phyloP scores from a whole-genome alignment of 1,284 basidiomycete genomes.

The Marasmius oreades region DNA sequence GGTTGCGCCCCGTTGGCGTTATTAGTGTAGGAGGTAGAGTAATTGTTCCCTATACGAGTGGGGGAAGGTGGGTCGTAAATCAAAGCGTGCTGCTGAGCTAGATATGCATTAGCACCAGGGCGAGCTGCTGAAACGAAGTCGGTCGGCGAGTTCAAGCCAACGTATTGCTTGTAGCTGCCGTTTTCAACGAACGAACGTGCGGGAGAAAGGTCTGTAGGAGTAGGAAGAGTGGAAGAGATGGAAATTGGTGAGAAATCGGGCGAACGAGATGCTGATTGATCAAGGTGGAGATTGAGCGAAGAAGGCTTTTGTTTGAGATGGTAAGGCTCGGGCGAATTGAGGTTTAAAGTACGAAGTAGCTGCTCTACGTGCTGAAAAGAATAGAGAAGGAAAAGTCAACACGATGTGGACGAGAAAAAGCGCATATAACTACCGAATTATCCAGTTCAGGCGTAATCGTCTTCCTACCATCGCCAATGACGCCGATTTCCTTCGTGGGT shows the following conservation, averaged over 20 bases:
- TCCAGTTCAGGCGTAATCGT: constrained; percentile 53
- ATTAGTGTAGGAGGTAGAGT: neutral
- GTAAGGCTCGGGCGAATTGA: constrained; percentile 56
- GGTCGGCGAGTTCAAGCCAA: constrained; percentile 13
- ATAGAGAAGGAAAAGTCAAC: constrained; percentile 19
- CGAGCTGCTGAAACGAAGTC: constrained; percentile 7
- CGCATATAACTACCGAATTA: constrained; percentile 41
- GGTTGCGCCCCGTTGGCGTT: neutral
- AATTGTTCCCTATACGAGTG: neutral
- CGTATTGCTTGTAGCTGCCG: constrained; percentile 6
- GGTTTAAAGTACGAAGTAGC: constrained; percentile 68
- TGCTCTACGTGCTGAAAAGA: constrained; percentile 66
- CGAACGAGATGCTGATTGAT: constrained; percentile 40
- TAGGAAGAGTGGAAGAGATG: constrained; percentile 23
- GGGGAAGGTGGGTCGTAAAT: constrained; percentile 2
- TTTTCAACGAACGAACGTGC: constrained; percentile 12
- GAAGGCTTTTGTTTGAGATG: constrained; percentile 34
- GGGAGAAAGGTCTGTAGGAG: constrained; percentile 23
- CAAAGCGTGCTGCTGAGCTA: constrained; percentile 3
- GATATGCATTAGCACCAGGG: constrained; percentile 3
- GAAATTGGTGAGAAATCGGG: constrained; percentile 28
- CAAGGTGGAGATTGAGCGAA: constrained; percentile 39
- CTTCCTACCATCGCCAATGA: constrained; percentile 74
- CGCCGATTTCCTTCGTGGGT: constrained; percentile 52
- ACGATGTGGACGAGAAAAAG: constrained; percentile 20